phyloP scores from a whole-genome alignment of 345 rosid genomes.

The Leavenworthia alabamica region DNA sequence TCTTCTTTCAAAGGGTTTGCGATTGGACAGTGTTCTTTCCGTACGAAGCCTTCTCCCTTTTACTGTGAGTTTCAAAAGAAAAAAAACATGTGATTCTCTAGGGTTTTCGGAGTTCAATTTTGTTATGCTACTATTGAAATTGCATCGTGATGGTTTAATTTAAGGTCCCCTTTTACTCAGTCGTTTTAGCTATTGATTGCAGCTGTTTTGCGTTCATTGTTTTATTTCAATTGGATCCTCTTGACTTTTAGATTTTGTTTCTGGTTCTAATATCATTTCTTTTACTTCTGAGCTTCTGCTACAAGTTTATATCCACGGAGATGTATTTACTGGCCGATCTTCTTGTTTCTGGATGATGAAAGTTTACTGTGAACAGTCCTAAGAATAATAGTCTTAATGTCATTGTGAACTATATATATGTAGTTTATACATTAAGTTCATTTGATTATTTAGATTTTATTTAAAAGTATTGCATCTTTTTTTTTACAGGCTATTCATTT shows the following conservation, averaged over 20 bases:
- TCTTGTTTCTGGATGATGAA: neutral
- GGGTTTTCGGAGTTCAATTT: constrained; percentile 23
- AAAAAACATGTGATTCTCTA: neutral
- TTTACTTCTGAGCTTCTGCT: neutral
- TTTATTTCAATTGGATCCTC: neutral
- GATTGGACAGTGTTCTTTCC: constrained; percentile 7
- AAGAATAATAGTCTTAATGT: neutral
- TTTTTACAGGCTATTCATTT: constrained; percentile 39
- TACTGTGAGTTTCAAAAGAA: constrained; percentile 12
- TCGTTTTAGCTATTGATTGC: neutral
- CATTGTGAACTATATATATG: neutral
- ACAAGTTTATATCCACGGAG: neutral
- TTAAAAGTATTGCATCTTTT: neutral
- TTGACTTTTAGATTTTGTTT: neutral
- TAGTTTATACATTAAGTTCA: neutral
- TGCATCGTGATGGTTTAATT: neutral
- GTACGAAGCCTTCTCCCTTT: neutral
- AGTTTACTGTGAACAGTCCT: neutral
- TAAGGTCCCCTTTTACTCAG: neutral
- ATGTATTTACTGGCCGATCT: neutral
- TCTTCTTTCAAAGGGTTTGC: neutral
- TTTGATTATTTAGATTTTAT: neutral
- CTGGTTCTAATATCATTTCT: neutral
- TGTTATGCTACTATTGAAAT: neutral
- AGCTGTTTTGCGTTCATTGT: neutral